Evolutionary conservation across 176 grass and related monocot species (phyloP), one percentile per base, ranked within the genome.

Genomic region (Oryza punctata): DNA sequence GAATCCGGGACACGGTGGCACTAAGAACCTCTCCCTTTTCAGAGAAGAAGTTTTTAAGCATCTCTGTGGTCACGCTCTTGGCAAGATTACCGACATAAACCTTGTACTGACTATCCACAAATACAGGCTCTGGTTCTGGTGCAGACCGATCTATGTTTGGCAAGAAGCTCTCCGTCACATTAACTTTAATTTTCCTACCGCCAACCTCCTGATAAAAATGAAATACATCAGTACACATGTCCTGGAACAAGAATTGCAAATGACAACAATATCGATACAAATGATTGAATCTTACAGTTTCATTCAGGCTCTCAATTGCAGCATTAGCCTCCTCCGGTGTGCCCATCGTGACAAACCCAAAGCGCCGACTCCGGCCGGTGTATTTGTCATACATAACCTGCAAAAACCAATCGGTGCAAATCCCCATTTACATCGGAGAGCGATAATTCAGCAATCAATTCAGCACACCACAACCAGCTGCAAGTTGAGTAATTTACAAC

Each of bases 341-440:
- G 75, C 85, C 89, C 96, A 96, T 99, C 0, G 93, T 99, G 65
- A 99, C 93, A 90, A 99, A 99, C 63, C 88, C 96, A 13, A 99
- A 99, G 25, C 96, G 89, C 45, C 96, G 81, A 78, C 93, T 99
- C 37, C 91, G 85, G 71, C 90, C 90, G n/a, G 91, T 96, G 63
- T 96, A 94, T 78, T 99, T 99, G 81, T 99, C 96, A 75, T 88
- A 96, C 96, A 99, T 96, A 92, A 99, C 96, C 96, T 99, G 73
- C n/a, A 21, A 14, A 12, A 24, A 63, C 83, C 11, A 72, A 81
- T 69, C 44, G 12, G n/a, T 9, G 3, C 29, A 81, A 75, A 47
- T 1, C 21, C 50, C 10, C 46, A 63, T 11, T 83, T 29, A 38
- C 32, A 65, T 78, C 0, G 11, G 50, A 29, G 43, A 78, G 24